phyloP scores from a whole-genome alignment of 192 early-diverging fungal genomes.

The Dispira parvispora region DNA sequence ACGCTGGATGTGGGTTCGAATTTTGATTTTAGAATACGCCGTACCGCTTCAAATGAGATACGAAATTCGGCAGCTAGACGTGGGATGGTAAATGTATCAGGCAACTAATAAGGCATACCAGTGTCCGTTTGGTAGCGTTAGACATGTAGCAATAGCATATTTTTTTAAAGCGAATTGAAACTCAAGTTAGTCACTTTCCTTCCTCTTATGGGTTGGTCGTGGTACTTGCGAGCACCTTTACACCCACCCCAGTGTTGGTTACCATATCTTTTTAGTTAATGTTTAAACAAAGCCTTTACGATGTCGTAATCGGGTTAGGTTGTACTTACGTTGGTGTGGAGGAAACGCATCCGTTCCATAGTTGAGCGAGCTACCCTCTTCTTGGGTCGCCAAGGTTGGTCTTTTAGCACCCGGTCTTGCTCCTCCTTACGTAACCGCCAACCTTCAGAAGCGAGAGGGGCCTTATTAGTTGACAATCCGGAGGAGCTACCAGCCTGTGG shows the following conservation, averaged over 20 bases:
- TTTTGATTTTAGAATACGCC: conserved; percentile 33
- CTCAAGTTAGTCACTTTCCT: background rate
- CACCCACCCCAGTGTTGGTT: too few species aligned
- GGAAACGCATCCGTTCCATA: background rate
- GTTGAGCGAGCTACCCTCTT: background rate
- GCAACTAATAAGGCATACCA: conserved; percentile 26
- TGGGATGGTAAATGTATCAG: conserved; percentile 24
- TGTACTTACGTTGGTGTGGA: background rate
- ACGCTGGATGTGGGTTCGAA: conserved; percentile 16
- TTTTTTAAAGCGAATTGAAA: background rate
- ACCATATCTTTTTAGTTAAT: background rate
- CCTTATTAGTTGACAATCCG: background rate
- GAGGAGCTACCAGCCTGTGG: background rate
- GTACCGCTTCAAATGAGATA: conserved; percentile 29
- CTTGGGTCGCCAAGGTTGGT: background rate
- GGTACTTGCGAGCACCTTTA: background rate
- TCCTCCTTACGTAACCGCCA: background rate
- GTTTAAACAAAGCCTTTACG: background rate
- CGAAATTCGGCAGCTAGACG: conserved; percentile 31
- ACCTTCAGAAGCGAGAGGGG: background rate
- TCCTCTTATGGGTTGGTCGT: background rate
- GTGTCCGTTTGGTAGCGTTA: conserved; percentile 18
- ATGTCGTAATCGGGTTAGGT: background rate
- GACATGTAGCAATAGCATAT: background rate
- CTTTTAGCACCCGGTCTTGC: background rate